phyloP scores from a whole-genome alignment of 177 flowering plant species.

The Tripterygium wilfordii region DNA sequence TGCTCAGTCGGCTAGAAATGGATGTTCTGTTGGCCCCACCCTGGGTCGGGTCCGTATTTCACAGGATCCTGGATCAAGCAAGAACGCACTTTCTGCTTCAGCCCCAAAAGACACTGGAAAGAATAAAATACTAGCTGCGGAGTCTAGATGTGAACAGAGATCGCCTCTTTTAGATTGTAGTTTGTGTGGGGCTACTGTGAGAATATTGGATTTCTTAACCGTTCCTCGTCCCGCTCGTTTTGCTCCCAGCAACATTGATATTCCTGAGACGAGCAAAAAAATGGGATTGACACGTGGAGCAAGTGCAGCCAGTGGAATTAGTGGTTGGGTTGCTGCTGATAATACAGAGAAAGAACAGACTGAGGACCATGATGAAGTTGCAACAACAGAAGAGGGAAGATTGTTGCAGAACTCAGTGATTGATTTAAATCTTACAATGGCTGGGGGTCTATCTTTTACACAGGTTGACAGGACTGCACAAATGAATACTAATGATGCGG shows the following conservation, averaged over 20 bases:
- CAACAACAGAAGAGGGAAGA: constrained; percentile 50
- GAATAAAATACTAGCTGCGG: constrained; percentile 37
- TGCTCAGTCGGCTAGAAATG: constrained; percentile 93
- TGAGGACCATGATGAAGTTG: constrained; percentile 85
- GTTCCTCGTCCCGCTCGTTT: constrained; percentile 73
- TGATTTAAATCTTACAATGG: constrained; percentile 75
- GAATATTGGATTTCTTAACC: constrained; percentile 74
- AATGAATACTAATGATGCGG: constrained; percentile 30
- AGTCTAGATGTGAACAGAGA: constrained; percentile 61
- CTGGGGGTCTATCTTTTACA: constrained; percentile 42
- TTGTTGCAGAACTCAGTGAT: constrained; percentile 38
- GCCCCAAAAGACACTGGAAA: constrained; percentile 55
- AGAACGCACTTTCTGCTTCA: constrained; percentile 49
- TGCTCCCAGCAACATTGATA: constrained; percentile 49
- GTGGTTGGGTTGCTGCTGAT: constrained; percentile 87
- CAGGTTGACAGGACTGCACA: constrained; percentile 31
- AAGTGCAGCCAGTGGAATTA: constrained; percentile 97
- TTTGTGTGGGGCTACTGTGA: constrained; percentile 92
- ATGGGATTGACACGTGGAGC: constrained; percentile 79
- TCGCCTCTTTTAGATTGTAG: constrained; percentile 92
- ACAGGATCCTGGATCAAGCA: constrained; percentile 54
- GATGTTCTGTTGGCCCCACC: constrained; percentile 62
- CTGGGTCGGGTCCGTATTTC: constrained; percentile 29
- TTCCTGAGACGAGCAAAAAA: constrained; percentile 77
- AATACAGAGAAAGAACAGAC: constrained; percentile 65